Conservation (phyloP, 2,329 filamentous ascomycete genomes). For the Pyrenophora graminea region DNA sequence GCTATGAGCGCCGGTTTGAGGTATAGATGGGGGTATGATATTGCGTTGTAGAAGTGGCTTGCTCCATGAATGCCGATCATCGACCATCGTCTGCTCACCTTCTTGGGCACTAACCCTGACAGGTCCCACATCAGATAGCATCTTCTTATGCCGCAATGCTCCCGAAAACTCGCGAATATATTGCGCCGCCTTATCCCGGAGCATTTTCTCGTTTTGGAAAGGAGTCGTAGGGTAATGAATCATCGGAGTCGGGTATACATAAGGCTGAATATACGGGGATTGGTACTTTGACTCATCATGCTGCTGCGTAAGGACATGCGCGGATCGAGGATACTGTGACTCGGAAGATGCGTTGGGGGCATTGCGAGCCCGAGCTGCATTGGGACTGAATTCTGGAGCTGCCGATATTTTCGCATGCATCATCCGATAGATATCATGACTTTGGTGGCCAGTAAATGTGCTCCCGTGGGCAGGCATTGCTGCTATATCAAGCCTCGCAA, state of each 20-base stretch:
- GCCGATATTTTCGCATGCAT: slow-evolving; percentile 15
- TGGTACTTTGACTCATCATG: not conserved
- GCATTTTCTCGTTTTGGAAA: slow-evolving; percentile 14
- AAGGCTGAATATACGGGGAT: slow-evolving; percentile 2
- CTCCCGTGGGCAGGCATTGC: slow-evolving; percentile 11
- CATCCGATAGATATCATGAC: slow-evolving; percentile 22
- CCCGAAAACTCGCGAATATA: slow-evolving; percentile 19
- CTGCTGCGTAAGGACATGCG: slow-evolving; percentile 5
- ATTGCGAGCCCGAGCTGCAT: not conserved
- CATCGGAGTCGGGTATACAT: not conserved
- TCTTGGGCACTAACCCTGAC: slow-evolving; percentile 10
- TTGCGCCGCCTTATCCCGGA: slow-evolving; percentile 23
- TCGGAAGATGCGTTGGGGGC: slow-evolving; percentile 11
- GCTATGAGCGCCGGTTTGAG: not conserved
- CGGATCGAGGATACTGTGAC: slow-evolving; percentile 1
- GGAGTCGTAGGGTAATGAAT: not conserved
- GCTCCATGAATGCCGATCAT: not conserved
- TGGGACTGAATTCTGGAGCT: not conserved
- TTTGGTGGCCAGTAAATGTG: slow-evolving; percentile 19
- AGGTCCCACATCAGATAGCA: slow-evolving; percentile 10
- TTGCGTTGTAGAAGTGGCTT: not conserved
- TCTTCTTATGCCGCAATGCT: slow-evolving; percentile 10
- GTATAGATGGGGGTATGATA: not conserved
- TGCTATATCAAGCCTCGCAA: slow-evolving; percentile 7
- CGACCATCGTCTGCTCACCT: not conserved